phyloP scores from a whole-genome alignment of 176 grass and related monocot species.

The Avena eriantha region DNA sequence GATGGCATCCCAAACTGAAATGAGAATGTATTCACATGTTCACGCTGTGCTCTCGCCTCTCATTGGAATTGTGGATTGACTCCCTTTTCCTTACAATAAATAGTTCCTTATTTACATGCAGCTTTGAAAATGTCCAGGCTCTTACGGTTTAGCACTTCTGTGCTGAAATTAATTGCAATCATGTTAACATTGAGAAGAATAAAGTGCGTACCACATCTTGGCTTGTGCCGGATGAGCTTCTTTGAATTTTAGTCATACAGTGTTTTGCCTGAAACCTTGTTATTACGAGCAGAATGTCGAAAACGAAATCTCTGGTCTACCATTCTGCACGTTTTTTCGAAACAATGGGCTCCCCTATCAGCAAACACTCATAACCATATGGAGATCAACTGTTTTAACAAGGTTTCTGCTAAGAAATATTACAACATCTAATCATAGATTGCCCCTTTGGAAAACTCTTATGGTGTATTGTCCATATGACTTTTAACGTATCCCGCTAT shows the following conservation, averaged over 20 bases:
- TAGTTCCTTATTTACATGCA: background rate
- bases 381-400: no score
- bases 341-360: background rate
- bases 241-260: background rate
- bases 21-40: background rate
- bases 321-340: background rate
- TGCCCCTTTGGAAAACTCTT: no score
- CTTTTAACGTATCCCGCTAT: no score
- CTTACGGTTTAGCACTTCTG: background rate
- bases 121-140: background rate
- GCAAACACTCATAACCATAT: no score
- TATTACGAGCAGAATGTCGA: background rate
- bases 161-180: background rate
- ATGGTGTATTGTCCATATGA: no score
- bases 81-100: background rate
- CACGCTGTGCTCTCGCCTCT: background rate
- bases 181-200: background rate
- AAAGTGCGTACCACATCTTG: background rate
- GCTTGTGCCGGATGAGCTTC: background rate
- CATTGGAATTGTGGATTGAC: background rate
- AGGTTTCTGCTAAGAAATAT: no score
- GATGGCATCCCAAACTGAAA: conserved; percentile 30
- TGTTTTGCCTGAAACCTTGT: background rate
- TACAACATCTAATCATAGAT: no score
- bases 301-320: background rate